Conservation (phyloP, 805 yeast species). For the Phaffomyces thermotolerans region DNA sequence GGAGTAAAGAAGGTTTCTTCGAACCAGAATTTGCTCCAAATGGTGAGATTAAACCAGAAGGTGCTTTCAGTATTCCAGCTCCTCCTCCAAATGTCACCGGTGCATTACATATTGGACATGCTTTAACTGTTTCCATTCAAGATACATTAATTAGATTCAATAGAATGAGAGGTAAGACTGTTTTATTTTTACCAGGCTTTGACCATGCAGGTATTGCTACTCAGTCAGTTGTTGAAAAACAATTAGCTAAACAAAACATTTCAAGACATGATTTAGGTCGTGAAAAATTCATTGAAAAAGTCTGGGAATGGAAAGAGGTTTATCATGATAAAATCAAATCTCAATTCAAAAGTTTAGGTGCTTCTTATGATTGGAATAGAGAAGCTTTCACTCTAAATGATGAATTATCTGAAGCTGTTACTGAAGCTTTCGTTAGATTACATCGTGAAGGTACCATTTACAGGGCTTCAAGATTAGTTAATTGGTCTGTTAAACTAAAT, state of each 20-base stretch:
- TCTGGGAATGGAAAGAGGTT: slow-evolving; percentile 98
- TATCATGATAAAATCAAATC: slow-evolving; percentile 80
- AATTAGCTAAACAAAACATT: slow-evolving; percentile 69
- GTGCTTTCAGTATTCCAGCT: slow-evolving; percentile 87
- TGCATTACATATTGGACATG: slow-evolving; percentile 97
- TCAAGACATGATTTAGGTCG: slow-evolving; percentile 96
- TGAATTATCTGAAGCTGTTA: slow-evolving; percentile 67
- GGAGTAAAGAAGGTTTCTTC: slow-evolving; percentile 83
- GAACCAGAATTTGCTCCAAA: slow-evolving; percentile 75
- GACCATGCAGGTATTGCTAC: slow-evolving; percentile 99
- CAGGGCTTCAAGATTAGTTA: slow-evolving; percentile 87
- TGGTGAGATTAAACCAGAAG: slow-evolving; percentile 75
- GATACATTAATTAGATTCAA: slow-evolving; percentile 88
- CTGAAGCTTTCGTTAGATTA: slow-evolving; percentile 82
- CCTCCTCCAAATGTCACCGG: slow-evolving; percentile 99
- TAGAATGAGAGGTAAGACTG: slow-evolving; percentile 96
- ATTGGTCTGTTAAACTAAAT: slow-evolving; percentile 93
- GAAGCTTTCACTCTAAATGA: slow-evolving; percentile 93
- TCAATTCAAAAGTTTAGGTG: slow-evolving; percentile 85
- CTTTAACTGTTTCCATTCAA: slow-evolving; percentile 90
- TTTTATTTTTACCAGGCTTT: slow-evolving; percentile 89
- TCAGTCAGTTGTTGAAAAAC: slow-evolving; percentile 96
- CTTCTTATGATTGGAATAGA: slow-evolving; percentile 93
- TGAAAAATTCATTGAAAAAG: slow-evolving; percentile 78
- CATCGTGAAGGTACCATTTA: slow-evolving; percentile 95